Evolutionary conservation across 176 grass and related monocot genomes (phyloP).

Genomic region (Melocanna baccifera): DNA sequence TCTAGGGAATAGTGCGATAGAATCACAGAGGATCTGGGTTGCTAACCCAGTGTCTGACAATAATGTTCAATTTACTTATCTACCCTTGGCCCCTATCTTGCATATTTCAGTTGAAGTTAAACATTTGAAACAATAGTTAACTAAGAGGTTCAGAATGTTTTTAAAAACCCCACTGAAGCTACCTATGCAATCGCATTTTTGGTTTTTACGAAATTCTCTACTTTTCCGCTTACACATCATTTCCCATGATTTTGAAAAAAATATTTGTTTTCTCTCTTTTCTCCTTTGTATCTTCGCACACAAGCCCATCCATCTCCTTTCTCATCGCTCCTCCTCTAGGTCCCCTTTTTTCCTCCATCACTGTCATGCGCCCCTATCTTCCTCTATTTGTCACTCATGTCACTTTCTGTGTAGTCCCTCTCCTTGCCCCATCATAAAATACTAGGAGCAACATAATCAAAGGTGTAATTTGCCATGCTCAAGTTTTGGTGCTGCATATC

Average conservation of each 20-base stretch:
- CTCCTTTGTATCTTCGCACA: not conserved
- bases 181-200: not conserved
- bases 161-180: not conserved
- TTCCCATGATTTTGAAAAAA: not conserved
- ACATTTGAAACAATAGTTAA: not conserved
- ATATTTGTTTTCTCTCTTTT: not conserved
- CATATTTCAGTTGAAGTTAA: not conserved
- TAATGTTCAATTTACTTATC: no score
- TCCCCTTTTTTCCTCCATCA: not conserved
- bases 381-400: not conserved
- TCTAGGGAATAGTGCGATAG: no score
- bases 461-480: no score
- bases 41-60: no score
- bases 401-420: not conserved
- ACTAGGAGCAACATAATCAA: no score
- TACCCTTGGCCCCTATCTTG: not conserved
- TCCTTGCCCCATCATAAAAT: not conserved
- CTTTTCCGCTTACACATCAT: not conserved
- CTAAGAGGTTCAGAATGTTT: not conserved
- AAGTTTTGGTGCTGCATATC: no score
- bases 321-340: no score
- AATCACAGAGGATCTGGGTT: no score
- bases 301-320: not conserved
- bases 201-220: not conserved
- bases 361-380: not conserved